Evolutionary conservation across 192 early-diverging fungal genomes (phyloP).

Genomic region (Coemansia sp.): DNA sequence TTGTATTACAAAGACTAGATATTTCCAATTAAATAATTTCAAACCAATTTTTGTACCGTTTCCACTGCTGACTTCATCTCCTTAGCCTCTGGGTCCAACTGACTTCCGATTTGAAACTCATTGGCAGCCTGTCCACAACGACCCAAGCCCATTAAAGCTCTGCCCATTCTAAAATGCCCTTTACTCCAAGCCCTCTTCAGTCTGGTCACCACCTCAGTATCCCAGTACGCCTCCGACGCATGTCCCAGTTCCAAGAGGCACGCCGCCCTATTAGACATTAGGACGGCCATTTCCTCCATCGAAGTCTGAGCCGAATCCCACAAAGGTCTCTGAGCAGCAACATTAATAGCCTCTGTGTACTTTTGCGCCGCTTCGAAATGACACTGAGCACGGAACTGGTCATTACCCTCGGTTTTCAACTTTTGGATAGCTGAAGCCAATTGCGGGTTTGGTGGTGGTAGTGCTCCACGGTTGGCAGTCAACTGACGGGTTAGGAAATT

Average conservation of each 20-base stretch:
- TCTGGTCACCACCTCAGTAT: constrained; percentile 68
- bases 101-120: constrained; percentile 79
- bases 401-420: constrained; percentile 83
- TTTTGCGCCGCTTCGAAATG: constrained; percentile 80
- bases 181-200: constrained; percentile 74
- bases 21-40: constrained; percentile 20
- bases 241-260: constrained; percentile 66
- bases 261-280: constrained; percentile 69
- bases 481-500: constrained; percentile 70
- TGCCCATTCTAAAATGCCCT: constrained; percentile 80
- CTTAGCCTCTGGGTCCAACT: constrained; percentile 72
- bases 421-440: constrained; percentile 59
- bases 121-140: constrained; percentile 78
- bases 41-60: constrained; percentile 58
- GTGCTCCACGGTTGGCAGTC: constrained; percentile 61
- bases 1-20: constrained; percentile 54
- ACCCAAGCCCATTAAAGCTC: constrained; percentile 82
- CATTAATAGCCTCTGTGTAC: constrained; percentile 87
- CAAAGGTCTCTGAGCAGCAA: constrained; percentile 71
- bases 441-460: constrained; percentile 71
- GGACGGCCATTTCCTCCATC: constrained; percentile 66
- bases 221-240: constrained; percentile 71
- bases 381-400: constrained; percentile 78
- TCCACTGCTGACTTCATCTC: constrained; percentile 79
- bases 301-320: constrained; percentile 73